Conservation (phyloP, 176 grass and related monocot genomes). For the Melocanna baccifera region DNA sequence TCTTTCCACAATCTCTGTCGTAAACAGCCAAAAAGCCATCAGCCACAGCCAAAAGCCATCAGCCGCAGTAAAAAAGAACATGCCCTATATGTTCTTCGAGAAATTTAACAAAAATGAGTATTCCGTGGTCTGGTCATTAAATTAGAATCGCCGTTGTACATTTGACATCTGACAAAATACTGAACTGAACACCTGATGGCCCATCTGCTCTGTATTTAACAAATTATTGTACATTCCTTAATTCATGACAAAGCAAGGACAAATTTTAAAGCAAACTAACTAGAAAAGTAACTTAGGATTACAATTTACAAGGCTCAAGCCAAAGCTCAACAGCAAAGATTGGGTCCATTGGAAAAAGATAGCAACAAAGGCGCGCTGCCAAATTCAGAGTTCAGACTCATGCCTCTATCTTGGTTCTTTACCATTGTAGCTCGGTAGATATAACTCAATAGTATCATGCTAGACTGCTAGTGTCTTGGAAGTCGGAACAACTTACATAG, state of each 20-base stretch:
- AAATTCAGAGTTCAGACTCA: background rate
- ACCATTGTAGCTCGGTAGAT: background rate
- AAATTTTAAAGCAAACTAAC: background rate
- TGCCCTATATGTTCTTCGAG: slow-evolving; percentile 6
- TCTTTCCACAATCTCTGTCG: too few species aligned
- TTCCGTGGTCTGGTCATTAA: background rate
- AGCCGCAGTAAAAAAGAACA: too few species aligned
- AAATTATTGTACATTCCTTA: background rate
- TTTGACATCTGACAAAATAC: background rate
- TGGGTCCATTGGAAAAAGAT: slow-evolving; percentile 18
- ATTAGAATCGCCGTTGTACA: background rate
- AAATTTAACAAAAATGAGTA: background rate
- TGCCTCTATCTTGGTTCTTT: background rate
- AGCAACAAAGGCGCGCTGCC: background rate
- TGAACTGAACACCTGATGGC: background rate
- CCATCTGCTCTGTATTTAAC: background rate
- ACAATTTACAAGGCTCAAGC: background rate
- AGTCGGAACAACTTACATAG: slow-evolving; percentile 4
- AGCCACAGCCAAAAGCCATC: too few species aligned
- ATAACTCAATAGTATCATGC: background rate
- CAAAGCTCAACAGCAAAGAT: slow-evolving; percentile 7
- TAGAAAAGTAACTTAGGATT: background rate
- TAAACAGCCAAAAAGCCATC: too few species aligned
- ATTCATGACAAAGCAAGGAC: background rate
- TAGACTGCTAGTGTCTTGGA: background rate